Evolutionary conservation across 2,329 filamentous ascomycete genomes (phyloP).

Genomic region (Plectosphaerella cucumerina): DNA sequence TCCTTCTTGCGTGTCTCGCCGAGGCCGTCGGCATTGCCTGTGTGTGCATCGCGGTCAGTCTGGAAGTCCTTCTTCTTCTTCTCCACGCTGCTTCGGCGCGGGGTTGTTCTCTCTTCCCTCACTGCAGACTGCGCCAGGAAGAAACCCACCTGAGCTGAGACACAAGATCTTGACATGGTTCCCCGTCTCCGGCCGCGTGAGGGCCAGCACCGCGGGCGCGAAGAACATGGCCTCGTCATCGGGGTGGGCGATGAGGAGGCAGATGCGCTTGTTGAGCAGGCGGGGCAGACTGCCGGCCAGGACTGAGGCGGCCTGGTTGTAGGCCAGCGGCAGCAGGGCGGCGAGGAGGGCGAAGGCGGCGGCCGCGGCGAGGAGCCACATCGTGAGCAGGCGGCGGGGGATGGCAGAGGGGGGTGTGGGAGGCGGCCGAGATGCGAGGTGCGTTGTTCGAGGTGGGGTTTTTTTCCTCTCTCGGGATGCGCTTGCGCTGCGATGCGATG

Average conservation of each 20-base stretch:
- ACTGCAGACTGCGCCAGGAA: background rate
- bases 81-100: background rate
- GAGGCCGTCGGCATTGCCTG: slow-evolving; percentile 81
- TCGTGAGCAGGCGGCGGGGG: background rate
- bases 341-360: slow-evolving; percentile 18
- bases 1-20: slow-evolving; percentile 81
- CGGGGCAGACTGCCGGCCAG: slow-evolving; percentile 54
- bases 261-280: slow-evolving; percentile 79
- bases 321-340: slow-evolving; percentile 43
- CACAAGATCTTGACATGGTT: slow-evolving; percentile 96
- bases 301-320: slow-evolving; percentile 46
- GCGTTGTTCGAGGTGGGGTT: slow-evolving; percentile 15
- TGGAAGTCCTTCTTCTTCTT: no score
- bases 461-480: no score
- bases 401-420: background rate
- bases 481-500: background rate
- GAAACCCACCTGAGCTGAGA: slow-evolving; percentile 66
- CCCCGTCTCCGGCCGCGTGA: slow-evolving; percentile 72
- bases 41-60: background rate
- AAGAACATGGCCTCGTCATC: slow-evolving; percentile 99
- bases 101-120: background rate
- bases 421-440: background rate
- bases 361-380: slow-evolving; percentile 1
- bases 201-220: slow-evolving; percentile 78
- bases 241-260: slow-evolving; percentile 90